These are phyloP conservation scores for Umbelopsis vinacea DNA, from an alignment of 192 early-diverging fungal genomes.

Conservation along the genomic window DNA sequence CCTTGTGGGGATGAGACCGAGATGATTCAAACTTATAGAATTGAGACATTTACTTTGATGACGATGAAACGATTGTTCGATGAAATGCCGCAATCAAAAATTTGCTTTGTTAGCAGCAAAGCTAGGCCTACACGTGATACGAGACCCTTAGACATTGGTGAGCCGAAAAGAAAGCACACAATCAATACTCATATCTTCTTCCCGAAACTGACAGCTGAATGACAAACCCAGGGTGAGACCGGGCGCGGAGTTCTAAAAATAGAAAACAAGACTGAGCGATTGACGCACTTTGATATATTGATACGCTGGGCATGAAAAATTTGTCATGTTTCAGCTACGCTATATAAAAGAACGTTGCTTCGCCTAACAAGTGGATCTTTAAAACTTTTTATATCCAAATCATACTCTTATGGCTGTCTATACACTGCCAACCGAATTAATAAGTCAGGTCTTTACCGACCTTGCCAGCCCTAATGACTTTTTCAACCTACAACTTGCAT, in stretches of 20 bases:
- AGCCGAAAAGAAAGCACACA: neutral
- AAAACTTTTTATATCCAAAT: neutral
- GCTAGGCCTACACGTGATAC: neutral
- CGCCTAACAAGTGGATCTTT: neutral
- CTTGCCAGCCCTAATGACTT: constrained; percentile 8
- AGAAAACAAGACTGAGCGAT: neutral
- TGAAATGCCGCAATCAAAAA: no score
- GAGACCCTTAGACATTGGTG: neutral
- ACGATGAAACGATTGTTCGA: no score
- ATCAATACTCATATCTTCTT: neutral
- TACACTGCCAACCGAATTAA: constrained; percentile 22
- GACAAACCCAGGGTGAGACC: constrained; percentile 5
- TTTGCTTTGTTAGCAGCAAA: no score
- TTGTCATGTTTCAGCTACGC: neutral
- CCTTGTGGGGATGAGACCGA: no score
- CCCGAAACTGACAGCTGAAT: constrained; percentile 1
- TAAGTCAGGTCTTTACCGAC: constrained; percentile 12
- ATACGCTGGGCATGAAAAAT: constrained; percentile 2
- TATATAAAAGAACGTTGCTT: neutral
- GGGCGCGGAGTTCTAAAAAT: neutral
- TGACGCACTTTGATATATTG: neutral
- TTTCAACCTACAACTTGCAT: constrained; percentile 15
- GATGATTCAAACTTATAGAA: no score
- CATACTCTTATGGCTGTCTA: neutral
- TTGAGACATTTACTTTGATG: no score